phyloP scores from a whole-genome alignment of 306 rosid species.

The Castanea sativa region DNA sequence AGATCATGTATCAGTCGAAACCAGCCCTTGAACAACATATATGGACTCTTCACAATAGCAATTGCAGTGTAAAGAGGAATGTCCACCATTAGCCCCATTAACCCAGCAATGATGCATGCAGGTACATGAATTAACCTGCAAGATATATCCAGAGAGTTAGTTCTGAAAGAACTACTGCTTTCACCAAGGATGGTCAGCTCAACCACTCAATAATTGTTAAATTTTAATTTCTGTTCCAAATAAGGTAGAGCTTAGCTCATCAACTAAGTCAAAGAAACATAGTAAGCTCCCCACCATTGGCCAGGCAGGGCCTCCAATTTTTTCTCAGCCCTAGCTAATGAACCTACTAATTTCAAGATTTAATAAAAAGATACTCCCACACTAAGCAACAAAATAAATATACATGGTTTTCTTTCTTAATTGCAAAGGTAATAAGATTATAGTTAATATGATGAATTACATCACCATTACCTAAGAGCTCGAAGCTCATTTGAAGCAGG shows the following conservation, averaged over 20 bases:
- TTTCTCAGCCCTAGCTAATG: neutral
- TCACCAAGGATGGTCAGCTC: neutral
- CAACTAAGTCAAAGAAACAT: neutral
- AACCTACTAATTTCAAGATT: neutral
- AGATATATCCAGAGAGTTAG: constrained; percentile 12
- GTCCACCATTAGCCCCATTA: constrained; percentile 61
- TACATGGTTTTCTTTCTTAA: neutral
- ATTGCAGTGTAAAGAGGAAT: constrained; percentile 67
- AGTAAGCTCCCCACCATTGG: neutral
- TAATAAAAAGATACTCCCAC: neutral
- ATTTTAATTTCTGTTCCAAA: neutral
- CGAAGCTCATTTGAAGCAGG: constrained; percentile 48
- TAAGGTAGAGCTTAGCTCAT: no score
- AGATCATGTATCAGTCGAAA: constrained; percentile 65
- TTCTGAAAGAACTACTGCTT: neutral
- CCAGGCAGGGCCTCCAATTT: no score
- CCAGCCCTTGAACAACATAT: constrained; percentile 74
- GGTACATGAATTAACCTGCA: constrained; percentile 83
- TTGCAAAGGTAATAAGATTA: neutral
- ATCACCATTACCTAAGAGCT: constrained; percentile 50
- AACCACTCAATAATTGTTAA: neutral
- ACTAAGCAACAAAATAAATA: neutral
- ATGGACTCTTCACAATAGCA: constrained; percentile 75
- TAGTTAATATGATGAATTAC: no score
- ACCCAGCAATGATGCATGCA: constrained; percentile 52